Evolutionary conservation across 805 yeast genomes (phyloP).

Genomic region (Saccharomycopsis fodiens): DNA sequence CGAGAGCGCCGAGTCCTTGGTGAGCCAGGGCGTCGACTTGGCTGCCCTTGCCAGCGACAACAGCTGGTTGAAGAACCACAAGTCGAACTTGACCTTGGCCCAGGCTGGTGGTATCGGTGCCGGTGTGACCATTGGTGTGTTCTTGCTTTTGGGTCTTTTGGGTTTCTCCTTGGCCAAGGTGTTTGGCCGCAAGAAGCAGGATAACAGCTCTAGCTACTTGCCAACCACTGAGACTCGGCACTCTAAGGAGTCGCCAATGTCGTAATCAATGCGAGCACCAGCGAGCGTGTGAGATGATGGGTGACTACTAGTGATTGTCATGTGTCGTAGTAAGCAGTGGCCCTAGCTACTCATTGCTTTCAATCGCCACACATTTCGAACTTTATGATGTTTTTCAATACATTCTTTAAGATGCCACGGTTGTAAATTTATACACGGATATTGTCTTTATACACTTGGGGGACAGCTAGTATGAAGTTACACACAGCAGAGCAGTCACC

Average conservation of each 20-base stretch:
- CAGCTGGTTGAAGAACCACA: slow-evolving; percentile 20
- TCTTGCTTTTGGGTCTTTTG: slow-evolving; percentile 30
- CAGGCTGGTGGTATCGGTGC: slow-evolving; percentile 48
- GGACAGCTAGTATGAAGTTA: too few species aligned
- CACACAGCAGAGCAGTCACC: too few species aligned
- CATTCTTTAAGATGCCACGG: too few species aligned
- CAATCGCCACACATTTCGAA: too few species aligned
- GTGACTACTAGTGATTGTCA: too few species aligned
- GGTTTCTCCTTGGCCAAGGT: slow-evolving; percentile 26
- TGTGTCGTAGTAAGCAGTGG: too few species aligned
- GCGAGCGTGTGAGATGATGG: too few species aligned
- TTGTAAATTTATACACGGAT: too few species aligned
- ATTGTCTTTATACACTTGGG: too few species aligned
- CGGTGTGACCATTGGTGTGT: slow-evolving; percentile 37
- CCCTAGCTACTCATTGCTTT: too few species aligned
- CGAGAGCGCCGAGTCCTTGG: slow-evolving; percentile 26
- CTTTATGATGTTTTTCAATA: background rate
- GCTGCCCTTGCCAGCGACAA: slow-evolving; percentile 25
- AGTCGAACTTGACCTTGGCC: slow-evolving; percentile 28
- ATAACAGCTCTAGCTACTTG: background rate
- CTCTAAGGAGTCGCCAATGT: too few species aligned
- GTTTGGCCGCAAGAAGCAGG: slow-evolving; percentile 1
- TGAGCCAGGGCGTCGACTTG: slow-evolving; percentile 28
- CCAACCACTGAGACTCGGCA: background rate
- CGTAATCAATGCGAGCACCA: too few species aligned